Evolutionary conservation across 306 rosid genomes (phyloP), one percentile per base, ranked within the genome.

Genomic region (Vachellia pachyceras): DNA sequence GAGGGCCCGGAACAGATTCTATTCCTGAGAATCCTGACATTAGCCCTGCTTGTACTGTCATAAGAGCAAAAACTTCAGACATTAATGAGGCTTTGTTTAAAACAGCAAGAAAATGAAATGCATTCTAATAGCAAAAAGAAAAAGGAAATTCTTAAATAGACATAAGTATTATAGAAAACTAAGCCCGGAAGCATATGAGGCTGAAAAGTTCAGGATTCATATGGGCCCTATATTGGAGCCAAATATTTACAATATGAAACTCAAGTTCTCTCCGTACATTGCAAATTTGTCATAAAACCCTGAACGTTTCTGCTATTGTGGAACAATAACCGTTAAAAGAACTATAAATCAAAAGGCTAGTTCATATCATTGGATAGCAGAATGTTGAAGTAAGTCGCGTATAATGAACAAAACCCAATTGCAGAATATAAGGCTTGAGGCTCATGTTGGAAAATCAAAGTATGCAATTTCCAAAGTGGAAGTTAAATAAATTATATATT

Each of bases 1-100:
- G 72, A 67, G 97, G 99, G 65, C 99, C 99, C 45, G 97, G 97
- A 86, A 93, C 22, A 46, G 99, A 89, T 79, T 95, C 99, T 79
- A 95, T 25, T 77, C 99, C 99, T 5, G 97, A 13, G 29, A 82
- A 89, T 82, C 99, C 99, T 10, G 97, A 95, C 82, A 95, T 86
- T 54, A 95, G 73, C 71, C 99, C 99, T 25, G 97, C 99, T 78
- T 88, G 82, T 42, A 92, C 99, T 93, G 97, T 80, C 83, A 80
- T 60, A 72, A 22, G 35, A 49, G 3, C 68, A 81, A 86, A 58
- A 37, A 46, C 37, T 69, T 73, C 67, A 78, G 20, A 47, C 52
- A 40, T 37, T 35, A 47, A 10, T 63, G 9, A 61, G 45, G 12
- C 3, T 75, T 69, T 40, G 75, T 10, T 55, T 60, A 75, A 63